Percentiles rank a stretch among this genome's conserved stretches.
Conservation (phyloP, 1,284 basidiomycete species). For the Rhodotorula sp. region DNA sequence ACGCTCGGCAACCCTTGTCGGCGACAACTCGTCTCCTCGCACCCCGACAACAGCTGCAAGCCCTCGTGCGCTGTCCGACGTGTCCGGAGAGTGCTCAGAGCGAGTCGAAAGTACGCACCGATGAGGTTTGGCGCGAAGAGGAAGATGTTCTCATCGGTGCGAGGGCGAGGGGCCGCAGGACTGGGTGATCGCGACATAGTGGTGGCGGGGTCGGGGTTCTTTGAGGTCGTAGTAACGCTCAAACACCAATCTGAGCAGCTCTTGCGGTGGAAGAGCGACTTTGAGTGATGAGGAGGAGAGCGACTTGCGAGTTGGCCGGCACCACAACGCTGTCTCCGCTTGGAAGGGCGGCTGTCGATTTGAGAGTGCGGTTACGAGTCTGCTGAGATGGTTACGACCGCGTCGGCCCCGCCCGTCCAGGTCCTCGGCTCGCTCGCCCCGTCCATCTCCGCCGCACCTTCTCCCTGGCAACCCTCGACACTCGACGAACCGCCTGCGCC, state of each 20-base stretch:
- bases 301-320: neutral
- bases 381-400: neutral
- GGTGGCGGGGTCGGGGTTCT: too few species aligned
- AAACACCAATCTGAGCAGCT: too few species aligned
- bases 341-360: too few species aligned
- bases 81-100: neutral
- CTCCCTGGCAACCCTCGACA: conserved; percentile 34
- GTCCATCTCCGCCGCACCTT: neutral
- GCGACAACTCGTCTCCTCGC: neutral
- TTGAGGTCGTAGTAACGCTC: neutral
- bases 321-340: neutral
- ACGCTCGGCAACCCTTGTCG: too few species aligned
- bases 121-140: conserved; percentile 97
- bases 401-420: neutral
- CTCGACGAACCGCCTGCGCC: conserved; percentile 41
- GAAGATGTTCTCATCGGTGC: conserved; percentile 75
- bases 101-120: conserved; percentile 56
- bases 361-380: neutral
- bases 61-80: neutral
- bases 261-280: too few species aligned
- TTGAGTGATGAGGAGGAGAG: neutral
- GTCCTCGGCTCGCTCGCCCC: neutral
- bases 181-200: neutral
- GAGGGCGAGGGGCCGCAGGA: conserved; percentile 6
- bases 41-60: neutral